phyloP scores from a whole-genome alignment of 2,329 filamentous ascomycete species.

The Acrodontium crateriforme region DNA sequence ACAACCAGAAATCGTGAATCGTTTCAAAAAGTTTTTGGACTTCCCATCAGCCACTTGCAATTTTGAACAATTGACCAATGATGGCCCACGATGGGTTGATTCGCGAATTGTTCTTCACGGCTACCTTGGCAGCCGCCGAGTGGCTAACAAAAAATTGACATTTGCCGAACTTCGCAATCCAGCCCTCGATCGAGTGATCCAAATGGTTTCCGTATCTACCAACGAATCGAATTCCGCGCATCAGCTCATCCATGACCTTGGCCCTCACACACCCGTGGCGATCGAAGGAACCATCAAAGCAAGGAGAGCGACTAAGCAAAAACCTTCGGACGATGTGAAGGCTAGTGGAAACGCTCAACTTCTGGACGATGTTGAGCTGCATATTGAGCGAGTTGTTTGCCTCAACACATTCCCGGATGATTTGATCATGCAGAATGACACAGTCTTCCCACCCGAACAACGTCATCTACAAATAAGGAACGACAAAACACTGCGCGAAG shows the following conservation, averaged over 20 bases:
- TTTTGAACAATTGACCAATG: slow-evolving; percentile 15
- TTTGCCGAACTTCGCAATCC: slow-evolving; percentile 47
- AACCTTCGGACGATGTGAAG: neutral
- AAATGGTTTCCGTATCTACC: slow-evolving; percentile 19
- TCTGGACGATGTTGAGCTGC: slow-evolving; percentile 39
- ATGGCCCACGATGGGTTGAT: slow-evolving; percentile 14
- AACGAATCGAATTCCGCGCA: slow-evolving; percentile 15
- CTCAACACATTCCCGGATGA: slow-evolving; percentile 63
- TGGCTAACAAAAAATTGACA: slow-evolving; percentile 53
- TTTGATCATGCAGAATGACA: slow-evolving; percentile 61
- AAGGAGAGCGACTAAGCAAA: slow-evolving; percentile 17
- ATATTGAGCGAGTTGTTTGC: slow-evolving; percentile 46
- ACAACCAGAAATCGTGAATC: slow-evolving; percentile 8
- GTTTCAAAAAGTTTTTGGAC: slow-evolving; percentile 23
- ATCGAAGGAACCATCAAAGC: slow-evolving; percentile 36
- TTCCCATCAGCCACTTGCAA: slow-evolving; percentile 33
- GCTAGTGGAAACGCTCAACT: slow-evolving; percentile 9
- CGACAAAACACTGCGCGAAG: slow-evolving; percentile 48
- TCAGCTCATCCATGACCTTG: slow-evolving; percentile 11
- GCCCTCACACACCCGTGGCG: slow-evolving; percentile 38
- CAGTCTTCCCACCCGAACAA: slow-evolving; percentile 57
- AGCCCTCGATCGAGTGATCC: slow-evolving; percentile 29
- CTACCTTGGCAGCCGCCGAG: slow-evolving; percentile 55
- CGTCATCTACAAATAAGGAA: slow-evolving; percentile 79
- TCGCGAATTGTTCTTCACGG: slow-evolving; percentile 47